phyloP scores from a whole-genome alignment of 108 stramenopile genomes.

The Cyclotella distinguenda region DNA sequence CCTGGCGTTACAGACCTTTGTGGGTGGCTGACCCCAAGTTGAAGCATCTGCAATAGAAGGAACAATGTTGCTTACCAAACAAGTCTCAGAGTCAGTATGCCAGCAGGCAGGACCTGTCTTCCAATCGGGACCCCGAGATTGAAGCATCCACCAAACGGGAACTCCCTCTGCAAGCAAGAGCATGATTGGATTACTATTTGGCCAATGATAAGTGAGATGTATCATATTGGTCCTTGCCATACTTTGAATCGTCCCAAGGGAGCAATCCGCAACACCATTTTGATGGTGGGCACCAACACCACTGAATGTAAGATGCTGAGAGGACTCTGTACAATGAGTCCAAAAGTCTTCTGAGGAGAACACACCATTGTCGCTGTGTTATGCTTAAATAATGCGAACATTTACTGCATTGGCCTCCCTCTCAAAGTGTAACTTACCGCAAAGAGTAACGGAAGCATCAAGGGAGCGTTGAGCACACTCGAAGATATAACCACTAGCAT shows the following conservation, averaged over 20 bases:
- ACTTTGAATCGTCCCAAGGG: constrained; percentile 30
- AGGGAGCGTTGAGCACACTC: constrained; percentile 25
- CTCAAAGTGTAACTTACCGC: not conserved
- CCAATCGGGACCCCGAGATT: no score
- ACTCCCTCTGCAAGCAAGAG: no score
- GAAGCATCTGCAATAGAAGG: no score
- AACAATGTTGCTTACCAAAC: no score
- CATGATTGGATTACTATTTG: constrained; percentile 28
- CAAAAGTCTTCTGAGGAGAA: not conserved
- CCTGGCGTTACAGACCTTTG: no score
- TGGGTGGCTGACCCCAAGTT: no score
- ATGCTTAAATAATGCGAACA: not conserved
- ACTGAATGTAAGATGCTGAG: constrained; percentile 17
- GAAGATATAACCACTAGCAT: constrained; percentile 17
- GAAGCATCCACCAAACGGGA: no score
- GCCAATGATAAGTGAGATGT: constrained; percentile 50
- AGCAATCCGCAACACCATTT: constrained; percentile 51
- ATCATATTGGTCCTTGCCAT: constrained; percentile 49
- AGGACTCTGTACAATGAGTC: not conserved
- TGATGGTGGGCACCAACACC: constrained; percentile 65
- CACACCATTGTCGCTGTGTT: constrained; percentile 7
- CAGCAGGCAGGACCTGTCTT: constrained; percentile 5
- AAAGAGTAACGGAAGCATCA: constrained; percentile 6
- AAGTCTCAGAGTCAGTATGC: no score
- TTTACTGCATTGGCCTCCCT: not conserved